A percentile compares a stretch with the other conserved stretches of the same genome.
phyloP scores from a whole-genome alignment of 306 rosid species.

The Quercus ilex region DNA sequence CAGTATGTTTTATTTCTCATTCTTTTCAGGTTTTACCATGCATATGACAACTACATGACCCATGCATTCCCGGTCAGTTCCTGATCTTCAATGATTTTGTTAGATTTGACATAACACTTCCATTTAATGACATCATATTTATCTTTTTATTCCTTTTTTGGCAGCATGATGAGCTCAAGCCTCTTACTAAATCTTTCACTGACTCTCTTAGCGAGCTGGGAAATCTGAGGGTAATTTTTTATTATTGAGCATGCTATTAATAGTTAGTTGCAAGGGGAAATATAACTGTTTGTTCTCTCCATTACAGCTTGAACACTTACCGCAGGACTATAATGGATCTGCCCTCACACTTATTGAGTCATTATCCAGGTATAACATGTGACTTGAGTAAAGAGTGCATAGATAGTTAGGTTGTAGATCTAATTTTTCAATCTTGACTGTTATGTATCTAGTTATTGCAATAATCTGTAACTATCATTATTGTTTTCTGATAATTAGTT shows the following conservation, averaged over 20 bases:
- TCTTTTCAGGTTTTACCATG: slow-evolving; percentile 84
- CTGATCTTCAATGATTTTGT: slow-evolving; percentile 4
- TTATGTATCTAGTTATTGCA: background rate
- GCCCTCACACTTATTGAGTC: slow-evolving; percentile 94
- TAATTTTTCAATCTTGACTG: background rate
- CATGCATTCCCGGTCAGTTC: slow-evolving; percentile 88
- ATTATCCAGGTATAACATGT: slow-evolving; percentile 64
- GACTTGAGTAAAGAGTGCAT: background rate
- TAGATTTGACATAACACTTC: slow-evolving; percentile 4
- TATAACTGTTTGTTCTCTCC: slow-evolving; percentile 25
- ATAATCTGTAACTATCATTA: background rate
- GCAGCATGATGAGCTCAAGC: slow-evolving; percentile 97
- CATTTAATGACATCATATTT: slow-evolving; percentile 14
- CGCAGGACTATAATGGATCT: slow-evolving; percentile 76
- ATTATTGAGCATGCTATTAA: background rate
- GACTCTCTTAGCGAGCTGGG: slow-evolving; percentile 92
- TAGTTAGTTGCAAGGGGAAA: slow-evolving; percentile 13
- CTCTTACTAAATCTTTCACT: slow-evolving; percentile 77
- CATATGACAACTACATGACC: slow-evolving; percentile 87
- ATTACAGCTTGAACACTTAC: slow-evolving; percentile 86
- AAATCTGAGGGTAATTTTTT: slow-evolving; percentile 63
- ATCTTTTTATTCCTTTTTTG: background rate
- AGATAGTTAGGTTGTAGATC: background rate
- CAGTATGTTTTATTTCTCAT: background rate
- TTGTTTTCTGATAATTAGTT: background rate